Conservation (phyloP, 2,329 filamentous ascomycete genomes). For the Lecanoromycetidae sp. region DNA sequence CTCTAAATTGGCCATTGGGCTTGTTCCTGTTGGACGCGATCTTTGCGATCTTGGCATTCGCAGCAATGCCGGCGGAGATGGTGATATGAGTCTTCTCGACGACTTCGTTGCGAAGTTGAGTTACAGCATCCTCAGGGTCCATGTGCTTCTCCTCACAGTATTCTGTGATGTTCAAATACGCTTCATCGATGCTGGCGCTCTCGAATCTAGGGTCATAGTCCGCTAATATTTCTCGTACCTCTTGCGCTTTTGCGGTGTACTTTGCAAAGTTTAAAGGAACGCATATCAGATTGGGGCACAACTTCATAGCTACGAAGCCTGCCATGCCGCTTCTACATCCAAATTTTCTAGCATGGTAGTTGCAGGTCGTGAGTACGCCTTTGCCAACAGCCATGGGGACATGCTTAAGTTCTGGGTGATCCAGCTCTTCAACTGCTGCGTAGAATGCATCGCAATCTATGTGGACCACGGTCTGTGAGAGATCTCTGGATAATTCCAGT, state of each 20-base stretch:
- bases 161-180: constrained; percentile 85
- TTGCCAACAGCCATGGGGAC: constrained; percentile 84
- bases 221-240: constrained; percentile 69
- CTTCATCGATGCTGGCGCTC: constrained; percentile 89
- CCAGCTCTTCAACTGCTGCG: constrained; percentile 78
- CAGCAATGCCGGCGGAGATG: constrained; percentile 85
- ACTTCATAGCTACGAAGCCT: constrained; percentile 83
- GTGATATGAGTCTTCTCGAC: constrained; percentile 68
- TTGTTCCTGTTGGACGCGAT: constrained; percentile 95
- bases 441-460: constrained; percentile 98
- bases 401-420: constrained; percentile 70
- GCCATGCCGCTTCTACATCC: constrained; percentile 94
- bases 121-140: constrained; percentile 59
- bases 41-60: constrained; percentile 87
- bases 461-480: constrained; percentile 77
- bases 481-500: constrained; percentile 64
- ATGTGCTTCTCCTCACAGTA: constrained; percentile 63
- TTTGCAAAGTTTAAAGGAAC: constrained; percentile 81
- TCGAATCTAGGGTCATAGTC: constrained; percentile 88
- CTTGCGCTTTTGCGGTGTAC: constrained; percentile 78
- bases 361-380: constrained; percentile 60
- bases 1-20: constrained; percentile 77
- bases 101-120: constrained; percentile 66
- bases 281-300: constrained; percentile 75
- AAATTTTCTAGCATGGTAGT: constrained; percentile 81